Base-by-base conservation (phyloP, 257 asterid species). In the Eucommia ulmoides region DNA sequence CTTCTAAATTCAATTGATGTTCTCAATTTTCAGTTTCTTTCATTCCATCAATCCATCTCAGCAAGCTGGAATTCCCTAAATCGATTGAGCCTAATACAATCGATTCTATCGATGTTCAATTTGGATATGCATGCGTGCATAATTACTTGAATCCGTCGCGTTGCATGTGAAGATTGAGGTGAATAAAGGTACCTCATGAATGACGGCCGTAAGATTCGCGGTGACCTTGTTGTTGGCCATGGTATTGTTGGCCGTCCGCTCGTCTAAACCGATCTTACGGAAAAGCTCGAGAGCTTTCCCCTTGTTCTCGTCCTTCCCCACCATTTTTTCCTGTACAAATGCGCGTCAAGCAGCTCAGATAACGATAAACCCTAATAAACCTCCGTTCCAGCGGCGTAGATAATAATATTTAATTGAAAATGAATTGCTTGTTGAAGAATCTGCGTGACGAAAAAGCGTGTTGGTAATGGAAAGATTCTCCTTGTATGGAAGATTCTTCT, bases 121-220 rank as follows among this genome's bases (percentile, higher is more conserved):
- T n/a, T n/a, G n/a, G n/a, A n/a, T n/a, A n/a, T n/a, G n/a, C n/a
- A n/a, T n/a, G n/a, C n/a, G n/a, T n/a, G n/a, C n/a, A n/a, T n/a
- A n/a, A n/a, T n/a, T n/a, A n/a, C n/a, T n/a, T n/a, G n/a, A n/a
- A n/a, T n/a, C n/a, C n/a, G n/a, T n/a, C n/a, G n/a, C n/a, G n/a
- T n/a, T n/a, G n/a, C n/a, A n/a, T n/a, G n/a, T n/a, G n/a, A n/a
- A n/a, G n/a, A n/a, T n/a, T n/a, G n/a, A n/a, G n/a, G n/a, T n/a
- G n/a, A n/a, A n/a, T n/a, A n/a, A n/a, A n/a, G n/a, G n/a, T 62
- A 74, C 81, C 78, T 74, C 81, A 8, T 67, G 61, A 24, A 74
- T 74, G 35, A 74, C 68, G 61, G 73, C 62, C n/a, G 60, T 61
- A 7, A 74, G 78, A 67, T 57, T 64, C 16, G 53, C 19, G 12